phyloP scores from a whole-genome alignment of 371 early-diverging fungal species.

The Catenaria anguillulae region DNA sequence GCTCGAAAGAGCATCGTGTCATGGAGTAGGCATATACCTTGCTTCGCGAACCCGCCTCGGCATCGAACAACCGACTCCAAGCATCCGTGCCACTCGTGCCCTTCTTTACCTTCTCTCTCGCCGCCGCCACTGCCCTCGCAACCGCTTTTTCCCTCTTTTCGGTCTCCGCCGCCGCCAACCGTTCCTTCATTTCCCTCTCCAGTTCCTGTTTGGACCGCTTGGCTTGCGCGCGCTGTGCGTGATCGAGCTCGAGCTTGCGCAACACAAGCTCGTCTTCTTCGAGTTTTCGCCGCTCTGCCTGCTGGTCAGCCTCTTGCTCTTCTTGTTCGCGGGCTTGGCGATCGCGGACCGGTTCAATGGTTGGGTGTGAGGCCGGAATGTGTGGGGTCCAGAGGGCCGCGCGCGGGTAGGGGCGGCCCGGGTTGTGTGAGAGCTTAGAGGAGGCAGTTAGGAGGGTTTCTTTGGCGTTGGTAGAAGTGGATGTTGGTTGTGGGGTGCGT shows the following conservation, averaged over 20 bases:
- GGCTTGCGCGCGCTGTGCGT: not conserved
- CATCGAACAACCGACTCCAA: slow-evolving; percentile 10
- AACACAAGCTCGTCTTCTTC: not conserved
- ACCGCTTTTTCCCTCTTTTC: not conserved
- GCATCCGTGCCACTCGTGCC: slow-evolving; percentile 11
- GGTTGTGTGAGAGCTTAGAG: no score
- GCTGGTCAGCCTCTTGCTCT: no score
- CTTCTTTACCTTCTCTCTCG: not conserved
- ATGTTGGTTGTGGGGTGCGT: no score
- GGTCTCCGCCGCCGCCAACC: not conserved
- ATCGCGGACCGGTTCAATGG: not conserved
- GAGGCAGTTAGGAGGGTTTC: no score
- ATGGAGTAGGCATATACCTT: slow-evolving; percentile 11
- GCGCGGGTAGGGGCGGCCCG: no score
- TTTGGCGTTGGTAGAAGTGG: no score
- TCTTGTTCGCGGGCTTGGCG: not conserved
- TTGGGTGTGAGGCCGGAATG: not conserved
- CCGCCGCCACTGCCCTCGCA: not conserved
- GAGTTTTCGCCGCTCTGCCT: not conserved
- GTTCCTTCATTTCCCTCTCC: not conserved
- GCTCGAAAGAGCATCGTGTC: no score
- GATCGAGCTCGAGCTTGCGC: not conserved
- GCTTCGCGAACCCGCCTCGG: slow-evolving; percentile 12
- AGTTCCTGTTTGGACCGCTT: not conserved
- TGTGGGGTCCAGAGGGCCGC: no score